phyloP scores from a whole-genome alignment of 768 basidiomycete genomes.

The Tulasnella sp. region DNA sequence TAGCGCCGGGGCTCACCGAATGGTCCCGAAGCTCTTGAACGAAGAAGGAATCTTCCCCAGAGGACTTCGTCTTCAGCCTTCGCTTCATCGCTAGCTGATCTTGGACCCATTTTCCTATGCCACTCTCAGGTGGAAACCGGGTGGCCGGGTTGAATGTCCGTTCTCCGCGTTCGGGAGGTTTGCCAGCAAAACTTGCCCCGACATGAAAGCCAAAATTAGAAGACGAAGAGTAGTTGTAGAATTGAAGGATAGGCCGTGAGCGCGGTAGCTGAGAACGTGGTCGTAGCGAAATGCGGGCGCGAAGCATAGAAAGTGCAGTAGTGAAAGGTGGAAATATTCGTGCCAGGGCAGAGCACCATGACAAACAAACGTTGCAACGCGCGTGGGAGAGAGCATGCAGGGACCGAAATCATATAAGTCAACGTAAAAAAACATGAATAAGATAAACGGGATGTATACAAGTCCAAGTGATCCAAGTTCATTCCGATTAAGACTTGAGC shows the following conservation, averaged over 20 bases:
- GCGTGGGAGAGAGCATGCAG: not conserved
- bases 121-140: conserved; percentile 47
- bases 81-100: not conserved
- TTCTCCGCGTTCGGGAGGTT: conserved; percentile 32
- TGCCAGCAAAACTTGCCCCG: conserved; percentile 68
- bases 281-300: not conserved
- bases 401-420: not conserved
- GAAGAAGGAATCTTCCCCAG: conserved; percentile 55
- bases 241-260: not conserved
- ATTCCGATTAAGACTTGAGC: not conserved
- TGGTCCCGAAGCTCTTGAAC: conserved; percentile 70
- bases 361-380: not conserved
- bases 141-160: conserved; percentile 36
- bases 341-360: not conserved
- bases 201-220: conserved; percentile 42
- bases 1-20: conserved; percentile 67
- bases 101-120: conserved; percentile 40
- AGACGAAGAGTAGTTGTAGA: not conserved
- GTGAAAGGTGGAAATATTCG: not conserved
- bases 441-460: not conserved
- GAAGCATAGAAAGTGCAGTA: not conserved
- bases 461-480: not conserved
- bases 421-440: not conserved
- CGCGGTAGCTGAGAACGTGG: not conserved
- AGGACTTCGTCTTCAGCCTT: conserved; percentile 26